A percentile compares a stretch with the other conserved stretches of the same genome.
Conservation (phyloP, 2,329 filamentous ascomycete species). For the Plenodomus lindquistii region DNA sequence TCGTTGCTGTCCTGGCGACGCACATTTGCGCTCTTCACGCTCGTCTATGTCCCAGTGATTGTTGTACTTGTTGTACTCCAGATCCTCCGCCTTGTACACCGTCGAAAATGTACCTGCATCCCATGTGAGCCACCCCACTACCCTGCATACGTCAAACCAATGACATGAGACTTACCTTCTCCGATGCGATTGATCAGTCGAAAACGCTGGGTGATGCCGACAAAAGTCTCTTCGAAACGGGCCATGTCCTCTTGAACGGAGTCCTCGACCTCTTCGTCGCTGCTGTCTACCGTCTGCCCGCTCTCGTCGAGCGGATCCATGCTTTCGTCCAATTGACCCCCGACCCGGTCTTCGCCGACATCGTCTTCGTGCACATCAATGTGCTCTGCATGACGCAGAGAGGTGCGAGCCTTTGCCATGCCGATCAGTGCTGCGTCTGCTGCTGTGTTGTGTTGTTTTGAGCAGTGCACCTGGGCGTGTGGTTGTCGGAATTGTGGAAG, state of each 20-base stretch:
- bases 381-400: slow-evolving; percentile 30
- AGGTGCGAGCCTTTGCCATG: slow-evolving; percentile 40
- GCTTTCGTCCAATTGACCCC: slow-evolving; percentile 52
- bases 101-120: slow-evolving; percentile 89
- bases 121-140: slow-evolving; percentile 28
- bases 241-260: slow-evolving; percentile 83
- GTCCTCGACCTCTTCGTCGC: slow-evolving; percentile 65
- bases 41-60: slow-evolving; percentile 84
- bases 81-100: slow-evolving; percentile 96
- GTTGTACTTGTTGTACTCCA: slow-evolving; percentile 78
- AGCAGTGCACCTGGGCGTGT: background rate
- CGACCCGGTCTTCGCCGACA: slow-evolving; percentile 42
- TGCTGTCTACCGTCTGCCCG: slow-evolving; percentile 51
- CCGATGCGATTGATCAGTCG: slow-evolving; percentile 95
- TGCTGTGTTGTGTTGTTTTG: slow-evolving; percentile 14
- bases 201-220: slow-evolving; percentile 80
- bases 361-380: slow-evolving; percentile 35
- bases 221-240: slow-evolving; percentile 79
- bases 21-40: slow-evolving; percentile 67
- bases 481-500: slow-evolving; percentile 9
- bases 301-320: slow-evolving; percentile 55
- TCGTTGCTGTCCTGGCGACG: slow-evolving; percentile 65
- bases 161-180: slow-evolving; percentile 66
- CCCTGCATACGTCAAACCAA: slow-evolving; percentile 34
- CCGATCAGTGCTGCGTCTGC: slow-evolving; percentile 6